Base-by-base conservation (phyloP, 768 basidiomycete genomes). In the Auricularia sp. region DNA sequence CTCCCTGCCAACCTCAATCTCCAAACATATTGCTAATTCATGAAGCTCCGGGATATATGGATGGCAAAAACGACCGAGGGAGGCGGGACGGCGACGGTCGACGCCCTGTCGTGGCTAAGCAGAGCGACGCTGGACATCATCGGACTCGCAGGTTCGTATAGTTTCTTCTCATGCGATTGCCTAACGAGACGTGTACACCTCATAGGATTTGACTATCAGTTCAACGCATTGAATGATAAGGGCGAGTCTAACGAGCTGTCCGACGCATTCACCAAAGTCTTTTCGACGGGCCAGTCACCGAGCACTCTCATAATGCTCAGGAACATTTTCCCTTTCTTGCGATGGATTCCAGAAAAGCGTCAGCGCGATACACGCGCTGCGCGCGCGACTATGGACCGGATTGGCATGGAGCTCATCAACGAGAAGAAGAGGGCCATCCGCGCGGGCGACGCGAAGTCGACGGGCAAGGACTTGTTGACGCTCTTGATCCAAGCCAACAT, bases 401-500 rank as follows among this genome's bases (percentile, higher is more conserved):
- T 77, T 21, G 76, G 76, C 33, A 61, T 66, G 54, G 61, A 71
- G 21, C 66, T 76, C 39, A 70, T 76, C 35, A 68, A 69, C 8
- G 68, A 73, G 68, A 75, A 71, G 70, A 78, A 77, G 67, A 72
- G 72, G 2, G 74, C 70, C 10, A 73, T 79, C 5, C 39, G 65
- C 18, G 65, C 42, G 33, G 67, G 68, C 33, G 65, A 61, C 61
- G 63, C 54, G 16, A 67, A 58, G 18, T 51, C 76, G 10, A 68
- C 67, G 0, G 77, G 77, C 21, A 79, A 83, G 18, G 87, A 89
- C 74, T 70, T 90, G 3, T 75, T 89, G 3, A 84, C 83, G 0
- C 69, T 88, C 34, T 76, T 89, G 3, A 75, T 89, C 54, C 79
- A 79, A 65, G 87, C 87, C 3, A 90, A 89, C 70, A 81, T 85